Percentiles rank a stretch among this genome's conserved stretches.
These are phyloP conservation scores for Rhizopogon vesiculosus DNA, from an alignment of 768 basidiomycete species.

Conservation along the genomic window DNA sequence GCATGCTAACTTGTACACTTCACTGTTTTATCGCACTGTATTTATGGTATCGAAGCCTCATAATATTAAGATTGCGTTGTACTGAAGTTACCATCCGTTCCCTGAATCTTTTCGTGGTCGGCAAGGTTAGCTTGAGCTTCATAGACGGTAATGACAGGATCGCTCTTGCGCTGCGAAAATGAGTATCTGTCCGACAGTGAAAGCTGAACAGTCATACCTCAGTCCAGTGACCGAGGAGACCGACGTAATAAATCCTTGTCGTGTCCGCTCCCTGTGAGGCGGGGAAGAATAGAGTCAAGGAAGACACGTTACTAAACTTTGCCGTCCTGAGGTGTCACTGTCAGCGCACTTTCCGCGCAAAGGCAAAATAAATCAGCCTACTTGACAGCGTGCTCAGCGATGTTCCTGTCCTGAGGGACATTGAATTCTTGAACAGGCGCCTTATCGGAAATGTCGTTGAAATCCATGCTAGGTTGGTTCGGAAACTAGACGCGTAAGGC, in stretches of 20 bases:
- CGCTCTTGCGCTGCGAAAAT: constrained; percentile 56
- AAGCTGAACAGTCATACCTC: constrained; percentile 41
- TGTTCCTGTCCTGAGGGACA: constrained; percentile 64
- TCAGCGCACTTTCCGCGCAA: background rate
- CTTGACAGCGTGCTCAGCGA: constrained; percentile 87
- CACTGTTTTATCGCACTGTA: background rate
- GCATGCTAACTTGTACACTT: background rate
- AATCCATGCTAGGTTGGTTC: constrained; percentile 78
- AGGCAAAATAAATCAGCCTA: constrained; percentile 25
- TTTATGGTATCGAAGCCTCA: background rate
- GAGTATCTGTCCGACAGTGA: background rate
- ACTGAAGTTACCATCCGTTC: constrained; percentile 60
- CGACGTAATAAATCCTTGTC: constrained; percentile 76
- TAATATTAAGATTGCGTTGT: constrained; percentile 32
- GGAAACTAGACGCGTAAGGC: constrained; percentile 48
- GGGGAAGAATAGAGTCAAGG: constrained; percentile 81
- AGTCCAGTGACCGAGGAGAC: constrained; percentile 79
- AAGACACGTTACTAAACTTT: constrained; percentile 81
- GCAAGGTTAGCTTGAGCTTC: constrained; percentile 84
- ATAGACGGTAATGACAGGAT: constrained; percentile 82
- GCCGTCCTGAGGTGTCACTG: constrained; percentile 49
- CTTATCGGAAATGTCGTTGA: constrained; percentile 61
- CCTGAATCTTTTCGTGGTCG: constrained; percentile 84
- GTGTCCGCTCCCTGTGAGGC: constrained; percentile 75
- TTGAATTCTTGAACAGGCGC: constrained; percentile 69